phyloP scores from a whole-genome alignment of 2,329 filamentous ascomycete genomes.

The Lachnellula occidentalis region DNA sequence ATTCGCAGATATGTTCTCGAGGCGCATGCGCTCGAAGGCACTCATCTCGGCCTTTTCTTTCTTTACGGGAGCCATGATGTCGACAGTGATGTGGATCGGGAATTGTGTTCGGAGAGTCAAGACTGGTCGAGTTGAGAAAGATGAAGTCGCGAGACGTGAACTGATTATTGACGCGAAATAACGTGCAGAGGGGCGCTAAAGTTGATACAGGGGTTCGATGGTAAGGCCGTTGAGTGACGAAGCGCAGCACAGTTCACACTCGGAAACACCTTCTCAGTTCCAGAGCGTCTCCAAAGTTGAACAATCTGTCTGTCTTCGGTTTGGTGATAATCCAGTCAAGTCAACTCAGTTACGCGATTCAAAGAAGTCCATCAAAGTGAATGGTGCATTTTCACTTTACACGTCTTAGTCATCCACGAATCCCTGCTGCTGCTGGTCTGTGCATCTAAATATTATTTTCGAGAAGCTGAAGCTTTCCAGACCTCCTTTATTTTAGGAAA shows the following conservation, averaged over 20 bases:
- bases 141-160: neutral
- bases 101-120: neutral
- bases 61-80: slow-evolving; percentile 40
- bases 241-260: no score
- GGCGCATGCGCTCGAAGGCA: slow-evolving; percentile 78
- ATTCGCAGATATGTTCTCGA: slow-evolving; percentile 83
- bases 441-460: neutral
- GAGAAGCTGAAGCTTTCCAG: neutral
- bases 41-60: slow-evolving; percentile 54
- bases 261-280: no score
- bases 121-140: neutral
- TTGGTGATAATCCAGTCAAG: no score
- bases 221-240: no score
- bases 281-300: no score
- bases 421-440: neutral
- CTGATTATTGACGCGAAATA: neutral
- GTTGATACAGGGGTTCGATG: neutral
- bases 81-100: no score
- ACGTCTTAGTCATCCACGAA: neutral
- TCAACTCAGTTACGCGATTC: neutral
- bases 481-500: neutral
- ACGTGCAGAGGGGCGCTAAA: neutral
- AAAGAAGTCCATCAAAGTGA: neutral
- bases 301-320: no score
- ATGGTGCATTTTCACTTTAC: neutral